phyloP scores from a whole-genome alignment of 2,329 filamentous ascomycete genomes.

The Aplosporella prunicola region DNA sequence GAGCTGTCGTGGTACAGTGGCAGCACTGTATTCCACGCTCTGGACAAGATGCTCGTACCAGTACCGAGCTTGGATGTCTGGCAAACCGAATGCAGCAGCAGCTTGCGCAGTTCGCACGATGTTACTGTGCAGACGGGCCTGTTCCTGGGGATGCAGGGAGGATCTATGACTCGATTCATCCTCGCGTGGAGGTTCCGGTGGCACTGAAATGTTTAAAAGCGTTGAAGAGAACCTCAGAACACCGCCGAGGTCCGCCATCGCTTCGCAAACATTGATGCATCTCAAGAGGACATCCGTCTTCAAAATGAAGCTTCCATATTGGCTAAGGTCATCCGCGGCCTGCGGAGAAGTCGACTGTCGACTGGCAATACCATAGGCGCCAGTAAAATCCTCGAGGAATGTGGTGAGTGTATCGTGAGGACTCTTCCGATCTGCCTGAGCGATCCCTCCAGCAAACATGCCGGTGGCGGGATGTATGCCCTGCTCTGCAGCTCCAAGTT shows the following conservation, averaged over 20 bases:
- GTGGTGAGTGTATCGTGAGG: constrained; percentile 4
- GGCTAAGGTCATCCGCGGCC: constrained; percentile 27
- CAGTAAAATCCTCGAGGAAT: constrained; percentile 31
- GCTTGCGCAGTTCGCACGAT: constrained; percentile 75
- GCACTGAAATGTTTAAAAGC: constrained; percentile 71
- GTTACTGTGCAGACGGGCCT: constrained; percentile 72
- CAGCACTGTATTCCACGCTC: constrained; percentile 20
- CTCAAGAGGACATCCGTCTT: constrained; percentile 81
- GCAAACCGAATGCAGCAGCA: constrained; percentile 64
- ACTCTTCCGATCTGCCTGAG: constrained; percentile 15
- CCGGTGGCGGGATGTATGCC: constrained; percentile 91
- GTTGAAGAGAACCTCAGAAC: constrained; percentile 83
- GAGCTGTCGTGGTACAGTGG: background rate
- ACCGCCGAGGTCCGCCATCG: constrained; percentile 80
- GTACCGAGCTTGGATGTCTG: constrained; percentile 68
- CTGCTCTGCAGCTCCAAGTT: constrained; percentile 87
- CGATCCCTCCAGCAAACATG: constrained; percentile 50
- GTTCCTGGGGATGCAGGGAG: constrained; percentile 67
- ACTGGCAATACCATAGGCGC: constrained; percentile 34
- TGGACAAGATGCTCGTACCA: constrained; percentile 96
- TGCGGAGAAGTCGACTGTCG: constrained; percentile 17
- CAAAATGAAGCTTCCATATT: constrained; percentile 66
- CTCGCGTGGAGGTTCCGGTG: constrained; percentile 59
- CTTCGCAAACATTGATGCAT: constrained; percentile 92
- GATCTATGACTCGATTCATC: constrained; percentile 5